Base-by-base conservation (phyloP, 2,329 filamentous ascomycete species). In the Penicillium sp. region DNA sequence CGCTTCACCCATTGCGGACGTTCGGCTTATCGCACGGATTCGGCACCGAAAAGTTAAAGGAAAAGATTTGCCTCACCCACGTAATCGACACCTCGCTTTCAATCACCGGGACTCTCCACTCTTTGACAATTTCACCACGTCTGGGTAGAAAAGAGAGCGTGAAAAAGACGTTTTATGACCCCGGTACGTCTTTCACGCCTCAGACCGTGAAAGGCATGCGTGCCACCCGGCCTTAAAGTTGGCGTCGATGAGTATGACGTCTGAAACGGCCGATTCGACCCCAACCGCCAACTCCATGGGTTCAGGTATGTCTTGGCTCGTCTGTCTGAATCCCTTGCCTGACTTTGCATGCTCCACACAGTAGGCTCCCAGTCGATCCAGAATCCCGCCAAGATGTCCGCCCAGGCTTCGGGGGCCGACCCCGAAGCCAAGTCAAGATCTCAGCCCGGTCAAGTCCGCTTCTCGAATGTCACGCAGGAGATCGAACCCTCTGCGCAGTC, bases 401-500 rank as follows among this genome's bases (percentile, higher is more conserved):
- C 46, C 46, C 59, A 64, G 32, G 53, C 52, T 24, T 41, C 57
- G 50, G 58, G 63, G 43, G 46, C 59, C 42, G 43, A 64, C 47
- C 50, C 60, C 42, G 60, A 66, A 40, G 50, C 58, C 58, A 67
- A 65, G 56, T 53, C 58, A 42, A 66, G 60, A 56, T 46, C 61
- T 37, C 66, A 65, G 37, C 65, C 62, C 41, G 55, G 56, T 37
- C 68, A 73, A 50, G 87, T 90, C 47, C 85, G 86, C 50, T 91
- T 90, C 69, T 83, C 85, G 47, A 82, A 86, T 25, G 77, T 80
- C 54, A 81, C 85, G 52, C 78, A 89, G 65, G 84, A 89, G 69
- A 88, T 89, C 60, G 75, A 80, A 50, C 80, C 82, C 12, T 64
- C 65, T 53, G 52, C 42, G 15, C 45, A 57, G 6, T 56, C 58